Conservation (phyloP, 805 yeast species). For the Yarrowia sp. region DNA sequence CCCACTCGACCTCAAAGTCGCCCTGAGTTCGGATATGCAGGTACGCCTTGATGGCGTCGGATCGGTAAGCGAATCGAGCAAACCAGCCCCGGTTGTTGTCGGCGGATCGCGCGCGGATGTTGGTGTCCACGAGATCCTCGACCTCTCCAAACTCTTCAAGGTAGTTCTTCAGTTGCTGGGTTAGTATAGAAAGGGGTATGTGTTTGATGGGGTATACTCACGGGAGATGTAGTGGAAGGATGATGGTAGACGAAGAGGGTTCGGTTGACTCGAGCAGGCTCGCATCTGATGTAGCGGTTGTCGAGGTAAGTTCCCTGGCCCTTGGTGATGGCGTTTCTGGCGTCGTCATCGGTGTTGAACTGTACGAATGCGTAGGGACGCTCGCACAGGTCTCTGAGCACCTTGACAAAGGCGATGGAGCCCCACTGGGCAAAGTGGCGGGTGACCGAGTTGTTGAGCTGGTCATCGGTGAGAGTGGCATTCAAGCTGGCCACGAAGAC, state of each 20-base stretch:
- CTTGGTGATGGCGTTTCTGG: slow-evolving; percentile 66
- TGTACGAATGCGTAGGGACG: slow-evolving; percentile 95
- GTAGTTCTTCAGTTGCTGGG: slow-evolving; percentile 49
- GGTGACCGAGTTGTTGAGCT: slow-evolving; percentile 70
- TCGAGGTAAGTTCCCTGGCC: slow-evolving; percentile 75
- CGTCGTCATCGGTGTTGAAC: slow-evolving; percentile 72
- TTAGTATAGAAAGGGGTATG: neutral
- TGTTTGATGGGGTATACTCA: neutral
- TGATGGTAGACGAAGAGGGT: slow-evolving; percentile 60
- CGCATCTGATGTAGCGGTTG: slow-evolving; percentile 83
- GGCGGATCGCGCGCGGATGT: slow-evolving; percentile 3
- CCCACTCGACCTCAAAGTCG: slow-evolving; percentile 76
- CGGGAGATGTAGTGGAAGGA: slow-evolving; percentile 14
- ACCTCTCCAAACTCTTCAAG: slow-evolving; percentile 72
- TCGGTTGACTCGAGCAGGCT: slow-evolving; percentile 88
- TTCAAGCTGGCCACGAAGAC: slow-evolving; percentile 88
- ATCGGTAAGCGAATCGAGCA: slow-evolving; percentile 77
- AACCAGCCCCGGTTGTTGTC: slow-evolving; percentile 61
- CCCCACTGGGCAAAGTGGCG: slow-evolving; percentile 63
- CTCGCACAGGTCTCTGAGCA: slow-evolving; percentile 77
- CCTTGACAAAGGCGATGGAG: slow-evolving; percentile 63
- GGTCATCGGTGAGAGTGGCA: slow-evolving; percentile 70
- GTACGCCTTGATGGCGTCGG: slow-evolving; percentile 86
- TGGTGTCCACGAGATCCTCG: slow-evolving; percentile 59
- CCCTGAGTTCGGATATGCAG: slow-evolving; percentile 46